phyloP scores from a whole-genome alignment of 2,329 filamentous ascomycete genomes.

The Neopestalotiopsis rosae region DNA sequence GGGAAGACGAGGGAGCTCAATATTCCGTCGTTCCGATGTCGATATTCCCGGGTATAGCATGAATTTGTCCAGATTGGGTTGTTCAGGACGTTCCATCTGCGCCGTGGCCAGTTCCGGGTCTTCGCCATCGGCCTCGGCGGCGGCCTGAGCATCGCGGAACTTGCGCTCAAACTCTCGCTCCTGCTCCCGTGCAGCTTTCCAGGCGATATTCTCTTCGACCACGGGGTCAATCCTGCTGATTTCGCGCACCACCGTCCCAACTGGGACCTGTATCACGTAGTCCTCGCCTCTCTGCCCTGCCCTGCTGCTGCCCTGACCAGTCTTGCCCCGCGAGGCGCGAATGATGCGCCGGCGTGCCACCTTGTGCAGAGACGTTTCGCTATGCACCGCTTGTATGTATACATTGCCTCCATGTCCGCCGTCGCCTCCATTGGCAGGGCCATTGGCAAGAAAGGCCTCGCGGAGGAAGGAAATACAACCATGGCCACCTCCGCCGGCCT shows the following conservation, averaged over 20 bases:
- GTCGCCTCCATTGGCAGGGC: constrained; percentile 93
- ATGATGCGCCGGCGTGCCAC: constrained; percentile 78
- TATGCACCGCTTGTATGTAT: constrained; percentile 91
- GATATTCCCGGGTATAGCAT: constrained; percentile 82
- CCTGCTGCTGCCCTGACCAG: constrained; percentile 75
- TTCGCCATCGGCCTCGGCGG: constrained; percentile 46
- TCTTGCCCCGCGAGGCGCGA: constrained; percentile 76
- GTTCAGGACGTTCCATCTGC: constrained; percentile 38
- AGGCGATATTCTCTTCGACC: constrained; percentile 60
- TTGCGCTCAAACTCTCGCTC: constrained; percentile 37
- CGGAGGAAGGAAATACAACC: constrained; percentile 94
- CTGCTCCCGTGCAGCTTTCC: constrained; percentile 45
- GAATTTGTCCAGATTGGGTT: constrained; percentile 72
- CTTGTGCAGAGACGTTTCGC: constrained; percentile 93
- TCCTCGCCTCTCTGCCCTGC: constrained; percentile 86
- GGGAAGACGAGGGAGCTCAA: constrained; percentile 57
- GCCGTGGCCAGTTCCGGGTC: constrained; percentile 41
- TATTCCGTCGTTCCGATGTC: constrained; percentile 67
- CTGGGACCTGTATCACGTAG: constrained; percentile 85
- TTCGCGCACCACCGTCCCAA: constrained; percentile 90
- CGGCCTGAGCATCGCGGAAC: constrained; percentile 36
- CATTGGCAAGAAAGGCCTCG: constrained; percentile 87
- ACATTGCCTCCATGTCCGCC: constrained; percentile 90
- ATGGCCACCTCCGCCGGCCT: constrained; percentile 83
- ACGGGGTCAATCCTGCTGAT: constrained; percentile 79